phyloP scores from a whole-genome alignment of 352 stramenopile genomes.

The Phytopythium mirpurense region DNA sequence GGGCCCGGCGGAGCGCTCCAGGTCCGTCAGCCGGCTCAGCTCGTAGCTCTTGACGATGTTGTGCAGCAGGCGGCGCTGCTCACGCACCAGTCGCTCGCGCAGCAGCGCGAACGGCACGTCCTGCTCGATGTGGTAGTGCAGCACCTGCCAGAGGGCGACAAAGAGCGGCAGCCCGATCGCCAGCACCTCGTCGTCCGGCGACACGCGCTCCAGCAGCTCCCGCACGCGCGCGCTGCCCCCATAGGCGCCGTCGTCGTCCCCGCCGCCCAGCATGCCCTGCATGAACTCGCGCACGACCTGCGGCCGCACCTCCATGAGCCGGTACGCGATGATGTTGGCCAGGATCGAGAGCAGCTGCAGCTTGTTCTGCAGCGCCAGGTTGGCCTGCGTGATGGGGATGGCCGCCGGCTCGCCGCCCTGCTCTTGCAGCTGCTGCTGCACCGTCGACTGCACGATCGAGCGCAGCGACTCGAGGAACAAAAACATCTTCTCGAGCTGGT shows the following conservation, averaged over 20 bases:
- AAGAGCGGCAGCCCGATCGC: constrained; percentile 70
- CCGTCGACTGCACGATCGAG: constrained; percentile 55
- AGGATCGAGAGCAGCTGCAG: constrained; percentile 77
- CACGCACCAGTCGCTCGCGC: constrained; percentile 43
- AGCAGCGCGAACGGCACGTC: constrained; percentile 62
- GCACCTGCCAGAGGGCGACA: constrained; percentile 71
- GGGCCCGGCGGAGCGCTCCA: not conserved
- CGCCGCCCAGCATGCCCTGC: constrained; percentile 30
- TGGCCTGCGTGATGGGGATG: constrained; percentile 41
- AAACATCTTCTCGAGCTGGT: constrained; percentile 85
- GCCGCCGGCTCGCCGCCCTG: constrained; percentile 9
- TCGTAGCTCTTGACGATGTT: constrained; percentile 71
- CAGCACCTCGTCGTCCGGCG: constrained; percentile 55
- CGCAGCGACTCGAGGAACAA: constrained; percentile 77
- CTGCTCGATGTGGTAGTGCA: constrained; percentile 85
- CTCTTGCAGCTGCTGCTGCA: constrained; percentile 8
- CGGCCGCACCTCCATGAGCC: constrained; percentile 60
- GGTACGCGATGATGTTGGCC: constrained; percentile 80
- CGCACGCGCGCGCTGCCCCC: constrained; percentile 13
- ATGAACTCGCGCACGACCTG: constrained; percentile 52
- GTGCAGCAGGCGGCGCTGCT: constrained; percentile 55
- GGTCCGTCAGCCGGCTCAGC: constrained; percentile 17
- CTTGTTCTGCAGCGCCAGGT: constrained; percentile 80
- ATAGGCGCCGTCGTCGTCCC: constrained; percentile 9
- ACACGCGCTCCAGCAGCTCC: constrained; percentile 35